Base-by-base conservation (phyloP, 345 rosid species). In the Hibiscus tridactylites region DNA sequence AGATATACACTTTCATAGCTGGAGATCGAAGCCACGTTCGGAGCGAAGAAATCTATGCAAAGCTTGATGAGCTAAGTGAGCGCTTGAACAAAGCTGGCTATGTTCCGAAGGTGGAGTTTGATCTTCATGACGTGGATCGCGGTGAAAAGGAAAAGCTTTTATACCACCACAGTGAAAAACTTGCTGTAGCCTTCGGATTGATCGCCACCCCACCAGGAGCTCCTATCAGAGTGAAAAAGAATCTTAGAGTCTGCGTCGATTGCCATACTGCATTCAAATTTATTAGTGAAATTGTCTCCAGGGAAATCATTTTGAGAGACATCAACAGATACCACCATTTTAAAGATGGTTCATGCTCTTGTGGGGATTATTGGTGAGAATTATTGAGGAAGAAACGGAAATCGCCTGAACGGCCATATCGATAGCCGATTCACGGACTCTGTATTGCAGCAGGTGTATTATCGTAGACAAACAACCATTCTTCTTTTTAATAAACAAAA, bases 151-250 rank as follows among this genome's bases (percentile, higher is more conserved):
- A 84, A 76, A 73, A 70, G 84, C 85, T 84, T 53, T 61, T 84
- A 60, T 75, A 46, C 76, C 85, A 86, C 73, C 92, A 88, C 50
- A 86, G 90, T 29, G 88, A 88, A 77, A 88, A 79, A 76, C 82
- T 88, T 60, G 92, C 90, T 0, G 85, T 88, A 72, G 90, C 90
- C 56, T 88, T 88, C 61, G 92, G 85, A 31, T 75, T 88, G 79
- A 88, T 86, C 61, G 85, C 85, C 28, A 86, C 88, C 35, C 85
- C 87, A 3, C 74, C 83, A 0, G 88, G 85, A 60, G 70, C 88
- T 74, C 83, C 88, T 53, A 83, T 88, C 33, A 78, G 88, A 73
- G 86, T 88, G 74, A 88, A 86, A 72, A 88, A 88, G 86, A 88
- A 88, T 79, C 88, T 84, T 39, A 73, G 90, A 72, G 77, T 88